A percentile compares a stretch with the other conserved stretches of the same genome.
phyloP scores from a whole-genome alignment of 805 yeast genomes.

The Phaffomyces opuntiae region DNA sequence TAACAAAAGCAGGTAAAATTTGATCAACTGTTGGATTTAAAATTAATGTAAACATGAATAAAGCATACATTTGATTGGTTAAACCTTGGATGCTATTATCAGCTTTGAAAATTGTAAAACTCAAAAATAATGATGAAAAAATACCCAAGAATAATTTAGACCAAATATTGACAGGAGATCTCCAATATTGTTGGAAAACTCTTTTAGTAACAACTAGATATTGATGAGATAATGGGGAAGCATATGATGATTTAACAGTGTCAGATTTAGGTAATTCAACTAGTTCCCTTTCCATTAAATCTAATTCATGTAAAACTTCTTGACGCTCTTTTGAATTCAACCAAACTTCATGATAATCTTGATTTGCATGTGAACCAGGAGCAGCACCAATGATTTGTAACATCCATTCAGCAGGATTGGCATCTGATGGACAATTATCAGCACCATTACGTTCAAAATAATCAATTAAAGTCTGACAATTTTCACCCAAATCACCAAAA shows the following conservation, averaged over 20 bases:
- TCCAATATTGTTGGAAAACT: slow-evolving; percentile 58
- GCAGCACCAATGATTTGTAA: slow-evolving; percentile 79
- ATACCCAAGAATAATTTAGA: slow-evolving; percentile 48
- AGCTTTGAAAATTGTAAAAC: slow-evolving; percentile 70
- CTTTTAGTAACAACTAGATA: slow-evolving; percentile 41
- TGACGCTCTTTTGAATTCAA: slow-evolving; percentile 54
- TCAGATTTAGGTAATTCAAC: slow-evolving; percentile 29
- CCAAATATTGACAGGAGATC: slow-evolving; percentile 59
- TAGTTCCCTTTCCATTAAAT: slow-evolving; percentile 55
- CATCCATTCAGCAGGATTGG: slow-evolving; percentile 92
- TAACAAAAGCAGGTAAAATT: slow-evolving; percentile 51
- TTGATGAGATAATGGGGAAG: slow-evolving; percentile 37
- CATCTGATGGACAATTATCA: slow-evolving; percentile 55
- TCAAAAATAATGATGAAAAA: slow-evolving; percentile 54
- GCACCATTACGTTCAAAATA: slow-evolving; percentile 67
- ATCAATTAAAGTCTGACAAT: slow-evolving; percentile 48
- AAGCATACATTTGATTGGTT: slow-evolving; percentile 75
- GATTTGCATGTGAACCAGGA: slow-evolving; percentile 67
- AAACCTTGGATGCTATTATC: slow-evolving; percentile 55
- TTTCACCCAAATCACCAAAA: slow-evolving; percentile 65
- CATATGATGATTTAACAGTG: slow-evolving; percentile 34
- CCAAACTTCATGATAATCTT: slow-evolving; percentile 77
- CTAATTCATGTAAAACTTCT: slow-evolving; percentile 54
- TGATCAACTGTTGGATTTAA: slow-evolving; percentile 55
- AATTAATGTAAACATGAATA: slow-evolving; percentile 59